These are phyloP conservation scores for Solanum ahanhuiri DNA, from an alignment of 257 asterid species.

Conservation along the genomic window DNA sequence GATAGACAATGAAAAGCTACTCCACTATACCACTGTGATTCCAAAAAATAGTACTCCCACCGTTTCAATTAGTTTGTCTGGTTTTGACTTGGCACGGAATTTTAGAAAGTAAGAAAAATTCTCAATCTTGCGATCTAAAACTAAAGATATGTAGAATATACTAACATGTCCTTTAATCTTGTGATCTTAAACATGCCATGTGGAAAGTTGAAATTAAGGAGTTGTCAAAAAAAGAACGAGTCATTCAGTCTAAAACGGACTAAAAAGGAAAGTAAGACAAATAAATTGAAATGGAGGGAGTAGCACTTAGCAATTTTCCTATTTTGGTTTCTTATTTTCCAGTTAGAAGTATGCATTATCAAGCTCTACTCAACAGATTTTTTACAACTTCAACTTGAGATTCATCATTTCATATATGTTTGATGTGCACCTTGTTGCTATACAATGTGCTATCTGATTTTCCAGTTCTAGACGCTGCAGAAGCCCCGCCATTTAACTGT, in stretches of 20 bases:
- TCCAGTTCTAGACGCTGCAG: conserved; percentile 43
- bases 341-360: background rate
- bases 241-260: background rate
- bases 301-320: background rate
- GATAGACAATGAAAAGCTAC: background rate
- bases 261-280: background rate
- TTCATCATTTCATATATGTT: background rate
- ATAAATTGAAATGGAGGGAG: background rate
- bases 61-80: background rate
- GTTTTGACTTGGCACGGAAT: background rate
- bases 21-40: background rate
- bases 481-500: conserved; percentile 36
- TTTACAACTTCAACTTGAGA: background rate
- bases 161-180: background rate
- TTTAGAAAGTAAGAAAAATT: background rate
- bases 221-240: background rate
- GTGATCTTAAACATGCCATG: background rate
- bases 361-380: background rate
- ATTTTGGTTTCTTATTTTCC: background rate
- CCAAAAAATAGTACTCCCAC: background rate
- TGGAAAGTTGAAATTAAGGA: too few relatives aligned
- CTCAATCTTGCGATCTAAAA: background rate
- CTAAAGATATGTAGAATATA: background rate
- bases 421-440: conserved; percentile 52
- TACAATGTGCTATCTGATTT: conserved; percentile 49